These are phyloP conservation scores for Solanum pennellii DNA, from an alignment of 257 asterid genomes.

Conservation along the genomic window DNA sequence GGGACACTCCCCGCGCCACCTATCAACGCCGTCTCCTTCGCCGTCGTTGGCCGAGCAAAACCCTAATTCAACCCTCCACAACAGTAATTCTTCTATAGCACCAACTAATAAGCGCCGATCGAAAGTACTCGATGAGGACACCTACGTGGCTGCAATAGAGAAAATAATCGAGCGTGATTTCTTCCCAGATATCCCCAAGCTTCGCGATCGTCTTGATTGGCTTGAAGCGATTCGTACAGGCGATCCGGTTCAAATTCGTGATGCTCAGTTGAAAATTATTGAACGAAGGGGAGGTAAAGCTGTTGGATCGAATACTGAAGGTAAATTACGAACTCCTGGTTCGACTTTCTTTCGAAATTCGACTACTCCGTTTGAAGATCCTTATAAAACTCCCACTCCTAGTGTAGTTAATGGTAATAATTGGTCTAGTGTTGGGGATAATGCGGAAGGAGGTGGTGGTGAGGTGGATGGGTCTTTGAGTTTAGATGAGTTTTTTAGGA, in stretches of 20 bases:
- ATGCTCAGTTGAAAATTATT: slow-evolving; percentile 81
- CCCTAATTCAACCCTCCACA: slow-evolving; percentile 1
- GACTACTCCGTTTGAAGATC: slow-evolving; percentile 44
- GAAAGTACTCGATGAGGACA: slow-evolving; percentile 69
- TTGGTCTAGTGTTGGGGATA: background rate
- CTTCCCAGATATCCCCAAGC: slow-evolving; percentile 91
- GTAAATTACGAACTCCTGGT: slow-evolving; percentile 44
- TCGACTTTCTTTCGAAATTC: slow-evolving; percentile 58
- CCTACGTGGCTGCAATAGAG: slow-evolving; percentile 81
- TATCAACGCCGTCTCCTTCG: slow-evolving; percentile 62
- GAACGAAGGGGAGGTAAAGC: slow-evolving; percentile 67
- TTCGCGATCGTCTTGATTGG: slow-evolving; percentile 94
- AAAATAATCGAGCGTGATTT: slow-evolving; percentile 90
- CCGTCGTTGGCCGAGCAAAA: slow-evolving; percentile 18
- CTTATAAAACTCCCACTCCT: background rate
- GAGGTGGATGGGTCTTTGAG: slow-evolving; percentile 31
- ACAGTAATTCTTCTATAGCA: background rate
- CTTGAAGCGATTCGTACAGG: slow-evolving; percentile 66
- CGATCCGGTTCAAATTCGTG: slow-evolving; percentile 82
- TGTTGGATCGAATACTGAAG: slow-evolving; percentile 20
- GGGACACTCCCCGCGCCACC: slow-evolving; percentile 89
- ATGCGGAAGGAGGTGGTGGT: slow-evolving; percentile 10
- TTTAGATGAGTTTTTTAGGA: slow-evolving; percentile 63
- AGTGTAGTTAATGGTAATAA: background rate
- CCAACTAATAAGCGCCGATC: background rate